Evolutionary conservation across 768 basidiomycete genomes (phyloP).

Genomic region (Phlegmacium glaucopus): DNA sequence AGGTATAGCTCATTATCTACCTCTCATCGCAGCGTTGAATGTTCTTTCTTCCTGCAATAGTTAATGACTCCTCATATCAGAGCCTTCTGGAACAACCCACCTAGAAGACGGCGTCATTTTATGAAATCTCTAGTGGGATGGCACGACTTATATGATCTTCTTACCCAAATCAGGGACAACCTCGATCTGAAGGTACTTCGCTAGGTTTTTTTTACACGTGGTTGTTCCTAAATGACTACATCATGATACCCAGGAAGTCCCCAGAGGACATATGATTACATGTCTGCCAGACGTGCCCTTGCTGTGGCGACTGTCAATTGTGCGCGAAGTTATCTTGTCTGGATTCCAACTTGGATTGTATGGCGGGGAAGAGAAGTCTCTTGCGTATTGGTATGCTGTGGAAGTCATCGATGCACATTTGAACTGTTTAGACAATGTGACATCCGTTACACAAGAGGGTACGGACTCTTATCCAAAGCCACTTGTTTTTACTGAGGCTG

Average conservation of each 20-base stretch:
- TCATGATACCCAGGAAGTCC: slow-evolving; percentile 22
- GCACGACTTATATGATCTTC: slow-evolving; percentile 58
- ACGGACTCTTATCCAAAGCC: slow-evolving; percentile 2
- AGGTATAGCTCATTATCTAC: slow-evolving; percentile 25
- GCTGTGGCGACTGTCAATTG: slow-evolving; percentile 54
- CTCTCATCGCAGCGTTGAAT: too few relatives aligned
- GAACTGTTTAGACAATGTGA: slow-evolving; percentile 46
- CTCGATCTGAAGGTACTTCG: slow-evolving; percentile 26
- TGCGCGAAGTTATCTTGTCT: slow-evolving; percentile 68
- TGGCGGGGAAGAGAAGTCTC: slow-evolving; percentile 58
- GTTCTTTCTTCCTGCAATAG: slow-evolving; percentile 28
- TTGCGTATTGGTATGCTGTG: slow-evolving; percentile 74
- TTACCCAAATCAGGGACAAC: slow-evolving; percentile 29
- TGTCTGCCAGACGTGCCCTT: slow-evolving; percentile 47
- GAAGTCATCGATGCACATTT: slow-evolving; percentile 58
- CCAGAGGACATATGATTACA: slow-evolving; percentile 30
- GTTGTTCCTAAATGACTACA: background rate
- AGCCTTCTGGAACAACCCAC: slow-evolving; percentile 65
- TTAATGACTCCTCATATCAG: slow-evolving; percentile 55
- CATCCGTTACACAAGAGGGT: slow-evolving; percentile 38
- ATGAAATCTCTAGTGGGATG: slow-evolving; percentile 63
- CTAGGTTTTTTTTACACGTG: slow-evolving; percentile 5
- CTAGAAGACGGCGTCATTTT: slow-evolving; percentile 61
- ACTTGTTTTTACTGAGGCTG: background rate
- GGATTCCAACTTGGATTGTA: slow-evolving; percentile 80